Percentiles rank a stretch among this genome's conserved stretches.
Evolutionary conservation across 495 filamentous ascomycete species (phyloP).

Genomic region (Physcia stellaris): DNA sequence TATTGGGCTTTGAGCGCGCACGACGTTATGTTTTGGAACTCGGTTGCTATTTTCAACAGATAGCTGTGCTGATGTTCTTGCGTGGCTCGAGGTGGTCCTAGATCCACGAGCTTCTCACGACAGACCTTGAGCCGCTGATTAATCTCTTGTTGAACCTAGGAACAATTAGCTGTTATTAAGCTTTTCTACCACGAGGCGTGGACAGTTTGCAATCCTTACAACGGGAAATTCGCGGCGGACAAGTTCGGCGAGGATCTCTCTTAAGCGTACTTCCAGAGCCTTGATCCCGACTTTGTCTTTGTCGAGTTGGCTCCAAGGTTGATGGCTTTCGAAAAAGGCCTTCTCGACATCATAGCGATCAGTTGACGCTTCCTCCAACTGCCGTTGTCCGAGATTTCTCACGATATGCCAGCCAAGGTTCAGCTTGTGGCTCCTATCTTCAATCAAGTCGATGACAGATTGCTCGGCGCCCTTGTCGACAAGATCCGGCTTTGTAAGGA

Average conservation of each 20-base stretch:
- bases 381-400: conserved; percentile 35
- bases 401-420: conserved; percentile 44
- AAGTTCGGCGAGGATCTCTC: conserved; percentile 28
- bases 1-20: conserved; percentile 32
- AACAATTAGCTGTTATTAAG: not conserved
- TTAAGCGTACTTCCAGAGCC: conserved; percentile 31
- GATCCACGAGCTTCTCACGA: conserved; percentile 15
- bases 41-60: conserved; percentile 27
- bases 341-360: conserved; percentile 15
- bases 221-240: conserved; percentile 38
- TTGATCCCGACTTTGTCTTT: conserved; percentile 35
- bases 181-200: no score
- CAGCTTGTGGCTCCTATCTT: conserved; percentile 25
- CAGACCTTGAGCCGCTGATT: conserved; percentile 21
- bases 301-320: conserved; percentile 31
- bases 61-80: conserved; percentile 28
- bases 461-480: conserved; percentile 34
- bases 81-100: conserved; percentile 33
- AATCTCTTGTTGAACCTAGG: conserved; percentile 32
- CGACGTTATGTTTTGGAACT: conserved; percentile 28
- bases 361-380: conserved; percentile 10
- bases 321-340: conserved; percentile 12
- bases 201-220: conserved; percentile 19
- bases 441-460: conserved; percentile 30
- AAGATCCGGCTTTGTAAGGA: conserved; percentile 50